phyloP scores from a whole-genome alignment of 352 stramenopile genomes.

The Phytophthora kernoviae region DNA sequence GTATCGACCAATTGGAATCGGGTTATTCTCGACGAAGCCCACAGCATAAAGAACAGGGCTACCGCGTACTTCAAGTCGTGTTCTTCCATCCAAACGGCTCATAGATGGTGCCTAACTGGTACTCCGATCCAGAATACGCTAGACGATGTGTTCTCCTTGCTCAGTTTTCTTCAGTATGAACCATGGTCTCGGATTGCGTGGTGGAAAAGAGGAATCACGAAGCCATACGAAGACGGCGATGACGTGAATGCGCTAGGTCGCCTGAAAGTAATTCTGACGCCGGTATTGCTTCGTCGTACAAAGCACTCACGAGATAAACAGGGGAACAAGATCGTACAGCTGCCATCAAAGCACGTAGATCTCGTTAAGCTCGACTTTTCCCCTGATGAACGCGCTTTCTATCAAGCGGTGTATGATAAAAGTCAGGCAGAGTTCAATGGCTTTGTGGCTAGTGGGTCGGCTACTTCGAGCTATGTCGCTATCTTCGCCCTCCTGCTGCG shows the following conservation, averaged over 20 bases:
- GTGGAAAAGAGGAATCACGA: constrained; percentile 85
- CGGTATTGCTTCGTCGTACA: constrained; percentile 87
- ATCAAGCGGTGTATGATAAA: constrained; percentile 83
- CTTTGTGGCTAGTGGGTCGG: constrained; percentile 77
- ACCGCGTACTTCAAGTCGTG: constrained; percentile 80
- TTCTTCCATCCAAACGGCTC: constrained; percentile 48
- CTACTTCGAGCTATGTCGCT: constrained; percentile 82
- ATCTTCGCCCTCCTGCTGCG: constrained; percentile 90
- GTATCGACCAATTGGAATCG: constrained; percentile 67
- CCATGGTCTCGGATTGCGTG: constrained; percentile 83
- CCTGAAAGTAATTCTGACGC: constrained; percentile 69
- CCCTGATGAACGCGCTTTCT: constrained; percentile 80
- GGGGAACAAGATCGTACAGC: constrained; percentile 67
- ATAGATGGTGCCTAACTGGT: constrained; percentile 91
- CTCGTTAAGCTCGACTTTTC: constrained; percentile 77
- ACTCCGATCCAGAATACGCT: constrained; percentile 91
- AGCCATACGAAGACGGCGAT: constrained; percentile 78
- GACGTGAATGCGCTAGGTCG: constrained; percentile 58
- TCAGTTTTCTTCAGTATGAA: constrained; percentile 86
- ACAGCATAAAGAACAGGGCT: constrained; percentile 90
- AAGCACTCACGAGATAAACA: constrained; percentile 73
- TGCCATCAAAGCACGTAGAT: constrained; percentile 78
- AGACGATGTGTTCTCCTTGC: constrained; percentile 85
- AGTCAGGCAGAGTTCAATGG: constrained; percentile 91
- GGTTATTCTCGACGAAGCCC: constrained; percentile 91